phyloP scores from a whole-genome alignment of 768 basidiomycete genomes.

The Serpula lacrymans region DNA sequence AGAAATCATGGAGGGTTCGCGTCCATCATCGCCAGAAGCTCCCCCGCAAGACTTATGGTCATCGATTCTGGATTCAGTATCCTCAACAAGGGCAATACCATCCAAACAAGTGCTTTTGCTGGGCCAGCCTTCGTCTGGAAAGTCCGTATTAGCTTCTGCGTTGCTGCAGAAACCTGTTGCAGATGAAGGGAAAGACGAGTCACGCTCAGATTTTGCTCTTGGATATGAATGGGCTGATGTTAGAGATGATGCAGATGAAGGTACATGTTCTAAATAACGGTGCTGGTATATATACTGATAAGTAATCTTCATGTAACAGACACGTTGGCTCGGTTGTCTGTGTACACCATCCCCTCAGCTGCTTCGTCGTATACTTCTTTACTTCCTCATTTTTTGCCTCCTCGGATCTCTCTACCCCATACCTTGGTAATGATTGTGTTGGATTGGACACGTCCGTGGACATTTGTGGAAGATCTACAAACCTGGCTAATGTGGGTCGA shows the following conservation, averaged over 20 bases:
- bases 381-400: conserved; percentile 76
- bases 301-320: conserved; percentile 47
- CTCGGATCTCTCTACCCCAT: conserved; percentile 61
- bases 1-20: conserved; percentile 38
- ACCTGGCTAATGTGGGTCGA: conserved; percentile 88
- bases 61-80: conserved; percentile 86
- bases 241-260: conserved; percentile 91
- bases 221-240: conserved; percentile 94
- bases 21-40: conserved; percentile 67
- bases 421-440: conserved; percentile 81
- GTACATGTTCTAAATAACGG: conserved; percentile 35
- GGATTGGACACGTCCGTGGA: conserved; percentile 95
- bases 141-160: conserved; percentile 69
- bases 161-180: conserved; percentile 62
- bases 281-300: conserved; percentile 3
- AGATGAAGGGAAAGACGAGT: conserved; percentile 56
- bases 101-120: conserved; percentile 87
- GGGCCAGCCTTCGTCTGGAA: conserved; percentile 76
- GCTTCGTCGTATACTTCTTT: conserved; percentile 67
- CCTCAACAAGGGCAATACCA: conserved; percentile 74
- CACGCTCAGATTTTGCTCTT: conserved; percentile 73
- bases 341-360: conserved; percentile 87
- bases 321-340: conserved; percentile 81
- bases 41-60: conserved; percentile 88
- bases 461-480: conserved; percentile 81